These are phyloP conservation scores for Aspergillus japonicus DNA, from an alignment of 2,329 filamentous ascomycete genomes.

Conservation along the genomic window DNA sequence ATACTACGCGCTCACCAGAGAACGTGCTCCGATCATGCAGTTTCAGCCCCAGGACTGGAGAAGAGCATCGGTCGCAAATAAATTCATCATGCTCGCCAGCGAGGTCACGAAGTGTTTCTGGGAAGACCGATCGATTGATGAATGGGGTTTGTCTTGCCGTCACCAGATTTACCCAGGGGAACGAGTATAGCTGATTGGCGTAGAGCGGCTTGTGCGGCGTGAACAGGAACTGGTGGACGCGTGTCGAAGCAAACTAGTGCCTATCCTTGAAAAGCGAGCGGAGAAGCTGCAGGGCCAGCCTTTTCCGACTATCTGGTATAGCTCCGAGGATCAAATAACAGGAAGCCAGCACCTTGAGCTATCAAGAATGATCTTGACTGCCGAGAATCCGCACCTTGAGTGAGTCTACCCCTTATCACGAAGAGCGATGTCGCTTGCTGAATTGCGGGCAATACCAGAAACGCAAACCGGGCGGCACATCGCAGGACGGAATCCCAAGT, in stretches of 20 bases:
- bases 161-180: background rate
- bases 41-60: constrained; percentile 14
- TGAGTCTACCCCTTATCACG: background rate
- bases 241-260: background rate
- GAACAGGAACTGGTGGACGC: background rate
- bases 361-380: constrained; percentile 22
- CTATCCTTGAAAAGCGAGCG: constrained; percentile 16
- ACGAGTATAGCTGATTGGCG: background rate
- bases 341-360: constrained; percentile 23
- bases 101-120: constrained; percentile 24
- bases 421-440: background rate
- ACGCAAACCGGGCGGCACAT: constrained; percentile 14
- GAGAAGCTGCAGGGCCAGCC: constrained; percentile 20
- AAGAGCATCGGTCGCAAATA: constrained; percentile 15
- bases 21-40: constrained; percentile 15
- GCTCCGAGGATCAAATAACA: constrained; percentile 21
- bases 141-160: constrained; percentile 16
- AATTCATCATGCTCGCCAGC: constrained; percentile 20
- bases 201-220: constrained; percentile 1
- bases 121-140: constrained; percentile 9
- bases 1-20: constrained; percentile 23
- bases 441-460: background rate
- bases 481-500: constrained; percentile 21
- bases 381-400: constrained; percentile 21
- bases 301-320: constrained; percentile 26